Base-by-base conservation (phyloP, 1,284 basidiomycete species). In the Athelia psychrophila region DNA sequence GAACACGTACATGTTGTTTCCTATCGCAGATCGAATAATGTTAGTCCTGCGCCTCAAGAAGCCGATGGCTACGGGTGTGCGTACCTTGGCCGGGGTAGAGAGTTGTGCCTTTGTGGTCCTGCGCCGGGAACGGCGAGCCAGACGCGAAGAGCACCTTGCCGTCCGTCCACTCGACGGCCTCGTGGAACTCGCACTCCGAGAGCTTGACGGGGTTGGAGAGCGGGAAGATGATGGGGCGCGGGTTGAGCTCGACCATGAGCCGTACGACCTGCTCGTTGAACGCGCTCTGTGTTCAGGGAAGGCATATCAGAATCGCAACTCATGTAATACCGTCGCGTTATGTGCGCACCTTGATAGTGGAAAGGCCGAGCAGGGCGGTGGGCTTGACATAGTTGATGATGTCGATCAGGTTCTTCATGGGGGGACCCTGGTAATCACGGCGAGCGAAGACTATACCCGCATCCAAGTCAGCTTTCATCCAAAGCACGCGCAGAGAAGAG, bases 181-280 rank as follows among this genome's bases (percentile, higher is more conserved):
- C 90, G 53, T 87, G 76, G 69, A 94, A 97, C 27, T 88, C 87
- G 64, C 89, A 90, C 66, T 93, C 91, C 35, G 89, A 91, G 52
- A 94, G 83, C 47, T 81, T 78, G 46, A 92, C 88, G 25, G 95
- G 95, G 74, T 98, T 98, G 32, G 91, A 94, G n/a, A 98, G 84
- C 47, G 95, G 93, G 80, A 98, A 97, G 68, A 98, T 86, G 75
- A 97, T 95, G 23, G 95, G 95, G 20, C 87, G 82, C 19, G 83
- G 76, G 73, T 96, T 97, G 59, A 91, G 77, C 47, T 81, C 78
- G n/a, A 88, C 84, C 93, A 98, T 95, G 12, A 81, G 75, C 60
- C 83, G 76, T 55, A 98, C 83, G 50, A 94, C 87, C 12, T 79
- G 74, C 52, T 87, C 77, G 54, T 77, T 82, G 73, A 98, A 98